Percentiles rank a stretch among this genome's conserved stretches.
Conservation (phyloP, 2,329 filamentous ascomycete species). For the Nemania sp. region DNA sequence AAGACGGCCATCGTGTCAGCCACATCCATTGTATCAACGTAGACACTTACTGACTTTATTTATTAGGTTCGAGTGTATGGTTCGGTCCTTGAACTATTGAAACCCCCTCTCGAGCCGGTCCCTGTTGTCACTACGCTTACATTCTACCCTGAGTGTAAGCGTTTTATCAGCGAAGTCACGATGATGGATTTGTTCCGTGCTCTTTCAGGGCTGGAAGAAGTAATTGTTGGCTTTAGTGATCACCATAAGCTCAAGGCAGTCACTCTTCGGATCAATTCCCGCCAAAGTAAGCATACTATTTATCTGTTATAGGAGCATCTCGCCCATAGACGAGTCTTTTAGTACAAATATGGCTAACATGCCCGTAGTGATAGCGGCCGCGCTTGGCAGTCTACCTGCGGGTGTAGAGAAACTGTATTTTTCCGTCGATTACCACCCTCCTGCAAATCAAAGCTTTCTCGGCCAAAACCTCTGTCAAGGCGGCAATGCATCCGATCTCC, state of each 20-base stretch:
- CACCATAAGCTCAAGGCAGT: conserved; percentile 1
- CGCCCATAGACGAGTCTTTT: not conserved
- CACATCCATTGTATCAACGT: not conserved
- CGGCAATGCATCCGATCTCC: not conserved
- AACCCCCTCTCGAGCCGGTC: not conserved
- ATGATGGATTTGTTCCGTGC: not conserved
- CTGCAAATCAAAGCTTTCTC: conserved; percentile 2
- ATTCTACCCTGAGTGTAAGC: conserved; percentile 11
- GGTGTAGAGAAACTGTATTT: conserved; percentile 11
- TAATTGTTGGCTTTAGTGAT: conserved; percentile 14
- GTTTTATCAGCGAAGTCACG: conserved; percentile 1
- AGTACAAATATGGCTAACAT: not conserved
- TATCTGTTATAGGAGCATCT: not conserved
- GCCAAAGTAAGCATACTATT: conserved; percentile 12
- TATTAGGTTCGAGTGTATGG: conserved; percentile 9
- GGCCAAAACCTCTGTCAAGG: not conserved
- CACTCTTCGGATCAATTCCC: not conserved
- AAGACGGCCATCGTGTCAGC: conserved; percentile 16
- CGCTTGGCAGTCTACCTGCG: conserved; percentile 3
- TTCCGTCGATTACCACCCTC: conserved; percentile 8
- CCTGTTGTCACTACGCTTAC: conserved; percentile 17
- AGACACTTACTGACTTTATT: not conserved
- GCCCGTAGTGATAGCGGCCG: conserved; percentile 13
- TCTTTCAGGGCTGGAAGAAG: conserved; percentile 8
- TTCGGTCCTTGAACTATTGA: conserved; percentile 4